Conservation (phyloP, 257 asterid species). For the Thymus mandschuricus region DNA sequence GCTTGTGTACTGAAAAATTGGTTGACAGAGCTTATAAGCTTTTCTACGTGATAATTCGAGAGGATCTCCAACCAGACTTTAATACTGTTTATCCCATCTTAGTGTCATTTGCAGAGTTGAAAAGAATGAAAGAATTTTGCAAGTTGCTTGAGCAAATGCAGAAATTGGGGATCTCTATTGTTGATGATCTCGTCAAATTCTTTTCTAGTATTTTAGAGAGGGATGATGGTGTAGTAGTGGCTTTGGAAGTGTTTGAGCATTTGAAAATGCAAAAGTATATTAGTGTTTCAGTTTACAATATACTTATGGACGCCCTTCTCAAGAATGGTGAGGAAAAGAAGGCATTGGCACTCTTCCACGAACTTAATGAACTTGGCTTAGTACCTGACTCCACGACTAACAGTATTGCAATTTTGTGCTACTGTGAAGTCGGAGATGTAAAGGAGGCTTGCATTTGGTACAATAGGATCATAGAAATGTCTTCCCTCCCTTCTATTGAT, state of each 20-base stretch:
- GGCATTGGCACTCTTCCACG: constrained; percentile 67
- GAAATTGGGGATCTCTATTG: constrained; percentile 48
- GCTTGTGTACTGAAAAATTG: constrained; percentile 63
- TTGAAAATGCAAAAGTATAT: constrained; percentile 51
- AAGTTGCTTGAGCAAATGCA: constrained; percentile 74
- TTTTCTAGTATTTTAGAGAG: constrained; percentile 56
- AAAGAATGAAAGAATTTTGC: constrained; percentile 66
- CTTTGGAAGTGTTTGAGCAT: constrained; percentile 67
- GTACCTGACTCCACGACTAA: constrained; percentile 63
- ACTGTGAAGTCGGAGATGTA: constrained; percentile 54
- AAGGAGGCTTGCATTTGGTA: constrained; percentile 74
- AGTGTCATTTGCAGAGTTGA: constrained; percentile 63
- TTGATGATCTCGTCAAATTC: constrained; percentile 56
- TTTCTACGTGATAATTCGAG: constrained; percentile 61
- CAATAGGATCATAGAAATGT: constrained; percentile 64
- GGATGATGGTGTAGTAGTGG: constrained; percentile 40
- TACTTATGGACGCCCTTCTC: constrained; percentile 70
- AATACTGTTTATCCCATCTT: constrained; percentile 71
- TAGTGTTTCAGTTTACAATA: constrained; percentile 59
- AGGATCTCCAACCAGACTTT: constrained; percentile 85
- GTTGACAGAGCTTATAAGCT: constrained; percentile 85
- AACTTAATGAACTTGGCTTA: constrained; percentile 48
- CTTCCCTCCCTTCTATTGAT: constrained; percentile 57
- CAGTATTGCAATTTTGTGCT: constrained; percentile 65
- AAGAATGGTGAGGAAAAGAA: constrained; percentile 58